Evolutionary conservation across 768 basidiomycete genomes (phyloP).

Genomic region (Phallus indusiatus): DNA sequence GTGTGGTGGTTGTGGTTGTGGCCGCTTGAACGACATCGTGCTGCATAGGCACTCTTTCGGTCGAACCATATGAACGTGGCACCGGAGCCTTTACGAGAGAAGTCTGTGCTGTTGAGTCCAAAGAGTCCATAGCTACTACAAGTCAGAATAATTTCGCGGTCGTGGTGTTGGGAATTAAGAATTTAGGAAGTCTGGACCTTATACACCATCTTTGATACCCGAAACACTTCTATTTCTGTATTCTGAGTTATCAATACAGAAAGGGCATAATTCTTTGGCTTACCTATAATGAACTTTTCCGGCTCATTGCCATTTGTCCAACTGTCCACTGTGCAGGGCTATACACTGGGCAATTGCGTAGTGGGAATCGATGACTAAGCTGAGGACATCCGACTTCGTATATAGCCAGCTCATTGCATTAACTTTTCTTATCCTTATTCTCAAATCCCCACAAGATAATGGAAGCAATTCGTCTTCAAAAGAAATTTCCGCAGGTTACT

Average conservation of each 20-base stretch:
- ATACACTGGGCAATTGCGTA: not conserved
- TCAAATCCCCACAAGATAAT: constrained; percentile 27
- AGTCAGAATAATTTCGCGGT: too few relatives aligned
- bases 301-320: not conserved
- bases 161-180: too few relatives aligned
- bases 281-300: too few relatives aligned
- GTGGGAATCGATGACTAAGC: not conserved
- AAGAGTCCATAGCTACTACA: too few relatives aligned
- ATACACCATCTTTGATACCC: too few relatives aligned
- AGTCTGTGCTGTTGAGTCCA: too few relatives aligned
- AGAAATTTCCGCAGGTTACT: constrained; percentile 85
- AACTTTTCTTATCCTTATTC: not conserved
- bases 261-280: too few relatives aligned
- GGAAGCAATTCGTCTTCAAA: constrained; percentile 81
- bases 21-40: too few relatives aligned
- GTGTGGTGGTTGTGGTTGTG: not conserved
- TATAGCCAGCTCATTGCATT: not conserved
- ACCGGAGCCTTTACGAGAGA: not conserved
- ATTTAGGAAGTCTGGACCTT: too few relatives aligned
- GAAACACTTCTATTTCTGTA: too few relatives aligned
- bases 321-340: not conserved
- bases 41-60: not conserved
- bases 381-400: not conserved
- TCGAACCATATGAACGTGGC: not conserved
- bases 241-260: too few relatives aligned